Evolutionary conservation across 2,329 filamentous ascomycete genomes (phyloP), one percentile per base, ranked within the genome.

Genomic region (Monosporascus ibericus): DNA sequence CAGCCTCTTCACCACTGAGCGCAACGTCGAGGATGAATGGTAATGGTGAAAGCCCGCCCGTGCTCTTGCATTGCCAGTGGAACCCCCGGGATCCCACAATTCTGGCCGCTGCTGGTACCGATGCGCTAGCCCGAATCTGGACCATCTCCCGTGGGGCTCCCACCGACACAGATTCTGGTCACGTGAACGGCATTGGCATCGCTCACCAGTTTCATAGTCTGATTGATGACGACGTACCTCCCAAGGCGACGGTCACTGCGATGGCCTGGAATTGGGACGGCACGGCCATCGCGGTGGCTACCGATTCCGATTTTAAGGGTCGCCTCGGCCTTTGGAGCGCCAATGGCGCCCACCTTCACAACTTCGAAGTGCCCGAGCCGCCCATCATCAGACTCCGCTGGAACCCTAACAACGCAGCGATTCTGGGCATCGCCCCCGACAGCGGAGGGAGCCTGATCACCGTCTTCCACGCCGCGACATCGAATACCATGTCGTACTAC

Each of bases 121-220:
- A 86, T 75, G 81, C 82, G 71, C 81, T 86, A 81, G 83, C 82
- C 75, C 82, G 82, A 59, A 76, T 86, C 72, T 86, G 83, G 82
- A 84, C 79, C 57, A 69, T 86, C 61, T 77, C 79, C 68, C 78
- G 77, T 76, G 74, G 73, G 65, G 70, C 75, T 62, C 71, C 72
- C 60, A 64, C 73, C 55, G 72, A 75, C 70, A 70, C 70, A 69
- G 72, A 72, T 68, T 67, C 70, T 55, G 66, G 67, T 75, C 74
- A 77, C 73, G 75, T 76, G 73, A 69, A 70, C 40, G 63, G 62
- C 27, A 44, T 60, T 52, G 55, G 55, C 55, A 55, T 61, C 56
- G 68, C 69, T 56, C 72, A 72, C 49, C 70, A 73, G 48, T 77
- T 72, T 60, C 69, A 70, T 54, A 71, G 68, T 56, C 70, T 86